Base-by-base conservation (phyloP, 192 early-diverging fungal species). In the Backusella mclennaniae region DNA sequence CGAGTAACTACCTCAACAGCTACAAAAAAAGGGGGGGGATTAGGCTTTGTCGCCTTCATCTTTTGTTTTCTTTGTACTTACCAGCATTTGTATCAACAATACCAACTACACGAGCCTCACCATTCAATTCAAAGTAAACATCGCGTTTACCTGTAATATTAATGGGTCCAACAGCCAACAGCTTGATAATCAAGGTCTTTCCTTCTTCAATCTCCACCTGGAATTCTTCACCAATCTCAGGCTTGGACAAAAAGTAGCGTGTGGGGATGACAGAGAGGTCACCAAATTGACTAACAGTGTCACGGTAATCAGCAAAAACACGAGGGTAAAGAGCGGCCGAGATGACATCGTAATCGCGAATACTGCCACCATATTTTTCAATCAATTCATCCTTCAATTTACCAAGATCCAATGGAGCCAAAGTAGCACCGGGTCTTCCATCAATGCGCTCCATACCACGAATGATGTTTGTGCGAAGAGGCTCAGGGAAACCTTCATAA, bases 41-140 rank as follows among this genome's bases (percentile, higher is more conserved):
- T 6, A 56, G 6, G 23, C n/a, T 23, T 23, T 56, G 21, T 56
- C 26, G 35, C 19, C 3, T 0, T 17, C 15, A 35, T 19, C 35
- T 6, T n/a, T 31, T 35, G 7, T 67, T 17, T 35, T 17, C 31
- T 21, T 66, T 31, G 21, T 3, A 67, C 66, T 67, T 67, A 67
- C 66, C 12, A 21, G 90, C 87, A 52, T 87, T 90, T 46, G 70
- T 84, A 67, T 93, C 92, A 35, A 79, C 85, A 44, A 95, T 85
- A 70, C 89, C 90, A 41, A 96, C 90, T 44, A 94, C 92, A 77
- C 96, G 89, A 8, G 93, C 93, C 84, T 98, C 96, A 73, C 97
- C 96, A 80, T 98, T 97, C 74, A 98, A 79, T 77, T 92, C 92
- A 87, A 98, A 98, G 89, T 93, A 98, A 23, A 98, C 95, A 78